These are phyloP conservation scores for Zasmidium angulare DNA, from an alignment of 2,329 filamentous ascomycete genomes.

Conservation along the genomic window DNA sequence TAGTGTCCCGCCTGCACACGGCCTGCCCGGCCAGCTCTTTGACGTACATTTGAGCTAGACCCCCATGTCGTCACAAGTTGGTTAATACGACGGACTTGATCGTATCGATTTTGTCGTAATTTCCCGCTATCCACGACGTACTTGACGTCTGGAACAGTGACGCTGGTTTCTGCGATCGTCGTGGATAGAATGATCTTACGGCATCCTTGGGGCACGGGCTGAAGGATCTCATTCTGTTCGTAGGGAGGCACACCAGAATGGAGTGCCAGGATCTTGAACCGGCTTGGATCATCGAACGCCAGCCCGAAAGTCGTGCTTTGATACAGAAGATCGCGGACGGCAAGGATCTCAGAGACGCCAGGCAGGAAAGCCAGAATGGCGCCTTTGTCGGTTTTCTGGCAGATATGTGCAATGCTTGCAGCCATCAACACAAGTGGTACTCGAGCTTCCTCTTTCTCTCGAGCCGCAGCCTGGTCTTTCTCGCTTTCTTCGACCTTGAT, in stretches of 20 bases:
- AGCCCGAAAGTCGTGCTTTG: slow-evolving; percentile 33
- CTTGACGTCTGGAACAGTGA: slow-evolving; percentile 54
- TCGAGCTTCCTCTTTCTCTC: slow-evolving; percentile 38
- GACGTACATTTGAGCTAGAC: slow-evolving; percentile 48
- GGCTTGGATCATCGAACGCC: slow-evolving; percentile 41
- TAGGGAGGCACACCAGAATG: slow-evolving; percentile 47
- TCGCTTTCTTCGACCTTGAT: slow-evolving; percentile 27
- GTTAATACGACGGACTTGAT: slow-evolving; percentile 40
- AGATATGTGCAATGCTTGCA: slow-evolving; percentile 48
- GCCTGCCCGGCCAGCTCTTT: slow-evolving; percentile 53
- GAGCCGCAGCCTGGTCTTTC: slow-evolving; percentile 15
- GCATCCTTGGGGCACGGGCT: slow-evolving; percentile 39
- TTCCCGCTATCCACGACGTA: slow-evolving; percentile 53
- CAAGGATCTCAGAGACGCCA: slow-evolving; percentile 43
- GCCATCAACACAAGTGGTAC: slow-evolving; percentile 46
- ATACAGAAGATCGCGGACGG: slow-evolving; percentile 34
- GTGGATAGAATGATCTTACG: slow-evolving; percentile 53
- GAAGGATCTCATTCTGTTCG: slow-evolving; percentile 45
- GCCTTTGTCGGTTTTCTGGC: slow-evolving; percentile 42
- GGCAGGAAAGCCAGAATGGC: slow-evolving; percentile 53
- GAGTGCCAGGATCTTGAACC: slow-evolving; percentile 47
- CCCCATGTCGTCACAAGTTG: slow-evolving; percentile 46
- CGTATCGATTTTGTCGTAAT: slow-evolving; percentile 40
- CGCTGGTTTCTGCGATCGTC: slow-evolving; percentile 53
- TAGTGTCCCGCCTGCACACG: slow-evolving; percentile 51